A percentile compares a stretch with the other conserved stretches of the same genome.
These are phyloP conservation scores for Marchantia paleacea DNA, from an alignment of 225 moss, liverwort and hornwort species.

Conservation along the genomic window DNA sequence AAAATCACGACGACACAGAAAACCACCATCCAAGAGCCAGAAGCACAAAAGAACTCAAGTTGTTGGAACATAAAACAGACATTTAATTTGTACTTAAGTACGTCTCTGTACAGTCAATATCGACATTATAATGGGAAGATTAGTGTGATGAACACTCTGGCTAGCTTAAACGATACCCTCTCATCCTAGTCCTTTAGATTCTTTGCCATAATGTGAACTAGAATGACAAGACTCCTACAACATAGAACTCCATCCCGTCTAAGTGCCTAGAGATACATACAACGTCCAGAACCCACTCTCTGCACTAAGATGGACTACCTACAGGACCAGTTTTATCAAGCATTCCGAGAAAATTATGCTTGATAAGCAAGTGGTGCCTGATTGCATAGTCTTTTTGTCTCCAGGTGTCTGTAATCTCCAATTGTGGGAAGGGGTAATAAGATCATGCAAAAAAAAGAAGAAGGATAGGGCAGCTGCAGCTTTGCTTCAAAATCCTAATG, in stretches of 20 bases:
- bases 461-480: neutral
- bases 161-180: neutral
- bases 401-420: constrained; percentile 1
- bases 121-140: constrained; percentile 19
- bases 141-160: constrained; percentile 9
- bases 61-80: neutral
- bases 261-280: neutral
- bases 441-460: constrained; percentile 1
- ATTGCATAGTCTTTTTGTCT: constrained; percentile 5
- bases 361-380: constrained; percentile 7
- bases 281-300: neutral
- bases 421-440: neutral
- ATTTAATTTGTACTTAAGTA: constrained; percentile 19
- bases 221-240: neutral
- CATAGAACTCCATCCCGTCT: constrained; percentile 15
- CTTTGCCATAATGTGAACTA: constrained; percentile 2
- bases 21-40: neutral
- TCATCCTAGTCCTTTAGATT: constrained; percentile 6
- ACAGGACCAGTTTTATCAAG: neutral
- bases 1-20: neutral
- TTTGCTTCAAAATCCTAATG: neutral
- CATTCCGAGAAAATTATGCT: constrained; percentile 20
- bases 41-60: neutral
- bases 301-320: constrained; percentile 2
- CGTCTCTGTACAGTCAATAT: constrained; percentile 38